Evolutionary conservation across 2,329 filamentous ascomycete genomes (phyloP).

Genomic region (Rhynchosporium agropyri): DNA sequence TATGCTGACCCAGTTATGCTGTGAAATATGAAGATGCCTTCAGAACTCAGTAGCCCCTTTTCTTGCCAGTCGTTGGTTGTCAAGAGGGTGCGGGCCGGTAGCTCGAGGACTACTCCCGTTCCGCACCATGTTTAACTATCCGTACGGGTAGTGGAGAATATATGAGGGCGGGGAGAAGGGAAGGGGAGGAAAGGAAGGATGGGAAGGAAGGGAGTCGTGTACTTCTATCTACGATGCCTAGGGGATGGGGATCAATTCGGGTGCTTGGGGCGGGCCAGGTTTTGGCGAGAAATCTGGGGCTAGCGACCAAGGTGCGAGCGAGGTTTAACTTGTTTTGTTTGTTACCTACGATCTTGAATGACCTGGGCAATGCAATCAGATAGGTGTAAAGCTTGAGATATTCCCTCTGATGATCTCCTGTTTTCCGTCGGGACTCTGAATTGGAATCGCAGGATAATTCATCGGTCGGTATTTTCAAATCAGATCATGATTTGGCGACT

Average conservation of each 20-base stretch:
- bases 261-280: neutral
- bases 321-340: no score
- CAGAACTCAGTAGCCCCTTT: conserved; percentile 20
- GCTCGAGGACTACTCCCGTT: neutral
- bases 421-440: no score
- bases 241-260: neutral
- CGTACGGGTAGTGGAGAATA: conserved; percentile 11
- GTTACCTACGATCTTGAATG: no score
- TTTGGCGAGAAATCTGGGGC: conserved; percentile 3
- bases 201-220: neutral
- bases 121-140: neutral
- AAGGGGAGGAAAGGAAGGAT: conserved; percentile 11
- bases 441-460: no score
- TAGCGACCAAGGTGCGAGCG: no score
- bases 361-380: no score
- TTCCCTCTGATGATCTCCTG: no score
- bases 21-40: conserved; percentile 17
- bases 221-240: no score
- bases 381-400: no score
- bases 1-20: conserved; percentile 27
- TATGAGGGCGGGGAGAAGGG: conserved; percentile 19
- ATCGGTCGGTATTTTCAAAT: no score
- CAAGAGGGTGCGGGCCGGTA: conserved; percentile 13
- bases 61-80: conserved; percentile 12
- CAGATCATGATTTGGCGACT: no score